Conservation (phyloP, 2,329 filamentous ascomycete species). For the Cordyceps pruinosa region DNA sequence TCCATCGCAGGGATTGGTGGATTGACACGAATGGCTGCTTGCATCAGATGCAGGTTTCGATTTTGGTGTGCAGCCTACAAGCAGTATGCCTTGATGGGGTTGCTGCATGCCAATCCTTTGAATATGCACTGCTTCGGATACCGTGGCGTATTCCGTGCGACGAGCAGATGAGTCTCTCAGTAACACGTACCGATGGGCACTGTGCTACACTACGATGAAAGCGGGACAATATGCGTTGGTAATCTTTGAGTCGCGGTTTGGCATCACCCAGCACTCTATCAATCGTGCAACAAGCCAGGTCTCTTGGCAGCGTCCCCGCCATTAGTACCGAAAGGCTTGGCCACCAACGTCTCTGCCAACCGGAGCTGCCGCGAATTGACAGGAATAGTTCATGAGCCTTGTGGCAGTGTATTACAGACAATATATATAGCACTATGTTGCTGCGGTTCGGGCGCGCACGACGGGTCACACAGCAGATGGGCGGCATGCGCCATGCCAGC, state of each 20-base stretch:
- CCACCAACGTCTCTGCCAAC: neutral
- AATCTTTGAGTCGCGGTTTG: neutral
- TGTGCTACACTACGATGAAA: neutral
- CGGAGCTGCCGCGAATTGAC: neutral
- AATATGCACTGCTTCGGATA: neutral
- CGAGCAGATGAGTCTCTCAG: neutral
- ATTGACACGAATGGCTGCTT: too few species aligned
- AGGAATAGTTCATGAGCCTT: neutral
- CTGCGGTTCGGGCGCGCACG: neutral
- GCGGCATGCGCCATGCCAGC: neutral
- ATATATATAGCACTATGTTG: neutral
- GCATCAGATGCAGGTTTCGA: neutral
- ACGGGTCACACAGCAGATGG: neutral
- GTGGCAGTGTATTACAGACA: neutral
- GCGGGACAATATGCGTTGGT: neutral
- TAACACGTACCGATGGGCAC: neutral
- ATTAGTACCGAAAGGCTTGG: neutral
- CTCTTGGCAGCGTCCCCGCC: neutral
- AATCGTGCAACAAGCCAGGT: neutral
- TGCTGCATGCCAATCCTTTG: neutral
- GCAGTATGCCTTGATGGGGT: neutral
- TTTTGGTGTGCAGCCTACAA: neutral
- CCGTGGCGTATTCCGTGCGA: neutral
- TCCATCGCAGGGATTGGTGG: neutral
- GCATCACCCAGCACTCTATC: neutral